Conservation (phyloP, 805 yeast genomes). For the Monosporozyma siamensis region DNA sequence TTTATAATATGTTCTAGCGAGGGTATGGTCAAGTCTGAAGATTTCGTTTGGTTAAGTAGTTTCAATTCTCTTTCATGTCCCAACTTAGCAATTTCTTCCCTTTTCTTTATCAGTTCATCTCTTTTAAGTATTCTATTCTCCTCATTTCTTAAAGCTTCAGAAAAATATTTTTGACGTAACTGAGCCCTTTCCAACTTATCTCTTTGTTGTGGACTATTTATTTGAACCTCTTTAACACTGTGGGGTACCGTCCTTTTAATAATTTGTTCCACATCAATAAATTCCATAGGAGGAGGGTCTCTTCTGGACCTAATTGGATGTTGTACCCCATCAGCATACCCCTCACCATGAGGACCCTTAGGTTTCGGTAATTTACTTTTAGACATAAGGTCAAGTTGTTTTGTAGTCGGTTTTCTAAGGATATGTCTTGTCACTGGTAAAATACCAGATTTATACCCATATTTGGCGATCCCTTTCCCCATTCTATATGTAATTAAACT, state of each 20-base stretch:
- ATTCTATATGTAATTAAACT: too few relatives aligned
- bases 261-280: slow-evolving; percentile 50
- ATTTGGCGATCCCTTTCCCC: slow-evolving; percentile 41
- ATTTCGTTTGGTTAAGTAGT: slow-evolving; percentile 14
- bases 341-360: slow-evolving; percentile 36
- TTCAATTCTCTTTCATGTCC: slow-evolving; percentile 30
- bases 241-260: slow-evolving; percentile 43
- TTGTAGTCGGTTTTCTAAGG: slow-evolving; percentile 54
- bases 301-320: slow-evolving; percentile 59
- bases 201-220: slow-evolving; percentile 17
- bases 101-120: slow-evolving; percentile 27
- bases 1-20: slow-evolving; percentile 58
- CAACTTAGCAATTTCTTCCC: slow-evolving; percentile 29
- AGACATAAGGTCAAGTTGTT: slow-evolving; percentile 32
- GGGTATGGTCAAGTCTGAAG: slow-evolving; percentile 58
- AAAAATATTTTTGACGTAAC: slow-evolving; percentile 62
- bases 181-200: slow-evolving; percentile 36
- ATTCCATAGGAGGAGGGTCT: slow-evolving; percentile 42
- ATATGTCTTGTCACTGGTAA: slow-evolving; percentile 71
- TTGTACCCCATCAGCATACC: slow-evolving; percentile 63
- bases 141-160: slow-evolving; percentile 50
- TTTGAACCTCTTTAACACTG: slow-evolving; percentile 29
- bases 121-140: slow-evolving; percentile 37
- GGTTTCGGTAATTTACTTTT: slow-evolving; percentile 39
- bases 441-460: slow-evolving; percentile 62